Evolutionary conservation across 1,284 basidiomycete species (phyloP).

Genomic region (Moesziomyces parantarcticus): DNA sequence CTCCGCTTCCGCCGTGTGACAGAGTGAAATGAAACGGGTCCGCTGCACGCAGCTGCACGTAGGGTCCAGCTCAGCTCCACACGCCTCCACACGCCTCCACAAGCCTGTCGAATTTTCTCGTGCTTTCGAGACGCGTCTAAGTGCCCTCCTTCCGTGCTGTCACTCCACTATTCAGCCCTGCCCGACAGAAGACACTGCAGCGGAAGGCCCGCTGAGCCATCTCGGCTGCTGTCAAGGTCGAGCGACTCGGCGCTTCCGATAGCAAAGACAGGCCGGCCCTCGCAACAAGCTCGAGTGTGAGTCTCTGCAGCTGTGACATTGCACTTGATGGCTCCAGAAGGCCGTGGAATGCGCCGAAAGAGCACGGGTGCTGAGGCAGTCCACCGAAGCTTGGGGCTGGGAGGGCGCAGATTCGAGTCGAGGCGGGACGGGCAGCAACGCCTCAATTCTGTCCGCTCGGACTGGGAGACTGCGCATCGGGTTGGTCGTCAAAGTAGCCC

Average conservation of each 20-base stretch:
- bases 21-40: no score
- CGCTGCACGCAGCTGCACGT: slow-evolving; percentile 15
- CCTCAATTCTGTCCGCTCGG: neutral
- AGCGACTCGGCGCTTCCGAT: no score
- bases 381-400: no score
- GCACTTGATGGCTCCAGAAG: no score
- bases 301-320: no score
- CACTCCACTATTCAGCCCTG: neutral
- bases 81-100: neutral
- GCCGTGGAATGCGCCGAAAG: no score
- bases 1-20: neutral
- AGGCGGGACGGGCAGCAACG: no score
- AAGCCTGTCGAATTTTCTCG: slow-evolving; percentile 10
- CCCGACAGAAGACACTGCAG: neutral
- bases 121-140: slow-evolving; percentile 32
- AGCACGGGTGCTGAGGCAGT: no score
- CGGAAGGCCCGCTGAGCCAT: no score
- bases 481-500: slow-evolving; percentile 20
- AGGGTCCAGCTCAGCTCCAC: neutral
- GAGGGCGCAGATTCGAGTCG: no score
- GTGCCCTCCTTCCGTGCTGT: neutral
- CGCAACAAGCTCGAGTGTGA: no score
- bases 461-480: neutral
- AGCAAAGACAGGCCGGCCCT: no score
- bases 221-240: neutral